Evolutionary conservation across 495 filamentous ascomycete species (phyloP).

Genomic region (Neurospora tetrasperma): DNA sequence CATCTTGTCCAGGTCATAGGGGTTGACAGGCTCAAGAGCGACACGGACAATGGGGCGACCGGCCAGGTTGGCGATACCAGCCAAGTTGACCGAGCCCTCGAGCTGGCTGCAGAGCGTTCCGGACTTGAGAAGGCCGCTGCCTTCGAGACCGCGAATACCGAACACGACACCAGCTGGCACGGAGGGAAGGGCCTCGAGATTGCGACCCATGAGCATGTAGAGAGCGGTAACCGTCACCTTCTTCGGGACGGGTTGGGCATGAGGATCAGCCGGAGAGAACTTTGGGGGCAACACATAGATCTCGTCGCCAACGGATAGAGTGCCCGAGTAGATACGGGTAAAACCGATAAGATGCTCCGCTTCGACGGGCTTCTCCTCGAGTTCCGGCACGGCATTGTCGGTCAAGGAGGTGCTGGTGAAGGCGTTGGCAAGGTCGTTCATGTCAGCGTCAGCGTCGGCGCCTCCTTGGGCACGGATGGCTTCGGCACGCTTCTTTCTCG

Average conservation of each 20-base stretch:
- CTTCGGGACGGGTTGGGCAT: constrained; percentile 63
- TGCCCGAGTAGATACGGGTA: constrained; percentile 85
- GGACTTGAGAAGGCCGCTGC: constrained; percentile 76
- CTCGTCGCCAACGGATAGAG: constrained; percentile 75
- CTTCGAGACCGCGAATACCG: constrained; percentile 87
- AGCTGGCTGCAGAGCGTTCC: constrained; percentile 87
- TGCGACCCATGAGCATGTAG: constrained; percentile 93
- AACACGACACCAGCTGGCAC: constrained; percentile 94
- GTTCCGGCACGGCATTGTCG: constrained; percentile 35
- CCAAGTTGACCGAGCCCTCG: constrained; percentile 84
- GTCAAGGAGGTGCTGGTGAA: constrained; percentile 35
- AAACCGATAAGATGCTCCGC: constrained; percentile 90
- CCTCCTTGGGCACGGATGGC: constrained; percentile 61
- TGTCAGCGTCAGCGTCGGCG: constrained; percentile 13
- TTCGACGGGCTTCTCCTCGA: constrained; percentile 49
- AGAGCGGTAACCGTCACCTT: constrained; percentile 79
- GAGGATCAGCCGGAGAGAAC: constrained; percentile 71
- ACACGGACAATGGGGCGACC: constrained; percentile 89
- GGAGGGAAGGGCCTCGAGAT: constrained; percentile 69
- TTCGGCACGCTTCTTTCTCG: constrained; percentile 78
- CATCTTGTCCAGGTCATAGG: constrained; percentile 86
- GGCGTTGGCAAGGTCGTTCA: constrained; percentile 22
- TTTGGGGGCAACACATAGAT: constrained; percentile 89
- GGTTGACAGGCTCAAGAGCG: constrained; percentile 81
- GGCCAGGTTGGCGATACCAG: constrained; percentile 62